Percentiles rank a stretch among this genome's conserved stretches.
Evolutionary conservation across 768 basidiomycete species (phyloP).

Genomic region (Kwoniella heveanensis): DNA sequence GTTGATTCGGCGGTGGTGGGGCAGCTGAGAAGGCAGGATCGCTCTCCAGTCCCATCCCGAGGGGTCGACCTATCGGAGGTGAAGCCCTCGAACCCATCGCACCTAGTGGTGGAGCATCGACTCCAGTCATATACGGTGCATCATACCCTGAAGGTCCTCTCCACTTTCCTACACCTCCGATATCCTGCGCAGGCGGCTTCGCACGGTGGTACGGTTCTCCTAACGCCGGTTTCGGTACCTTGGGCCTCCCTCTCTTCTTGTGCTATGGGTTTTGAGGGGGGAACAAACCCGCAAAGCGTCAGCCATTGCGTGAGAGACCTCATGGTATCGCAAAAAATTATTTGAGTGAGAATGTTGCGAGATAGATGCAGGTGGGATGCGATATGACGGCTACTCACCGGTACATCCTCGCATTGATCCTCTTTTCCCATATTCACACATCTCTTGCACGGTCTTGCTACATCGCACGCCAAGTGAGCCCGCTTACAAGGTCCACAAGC

Average conservation of each 20-base stretch:
- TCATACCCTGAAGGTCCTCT: constrained; percentile 25
- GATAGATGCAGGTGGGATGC: no score
- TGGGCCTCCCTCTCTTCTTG: constrained; percentile 49
- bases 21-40: constrained; percentile 12
- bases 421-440: constrained; percentile 48
- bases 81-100: constrained; percentile 2
- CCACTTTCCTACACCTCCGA: constrained; percentile 27
- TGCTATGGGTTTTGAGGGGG: constrained; percentile 26
- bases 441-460: constrained; percentile 43
- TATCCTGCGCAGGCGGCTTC: constrained; percentile 11
- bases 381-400: constrained; percentile 40
- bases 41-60: constrained; percentile 8
- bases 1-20: constrained; percentile 8
- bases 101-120: constrained; percentile 20
- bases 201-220: constrained; percentile 36
- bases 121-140: constrained; percentile 23
- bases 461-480: constrained; percentile 50
- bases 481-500: constrained; percentile 50
- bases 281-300: background rate
- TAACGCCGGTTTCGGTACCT: constrained; percentile 28
- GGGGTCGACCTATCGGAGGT: constrained; percentile 16
- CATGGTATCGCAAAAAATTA: no score
- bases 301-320: no score
- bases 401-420: constrained; percentile 47
- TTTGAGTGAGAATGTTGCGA: no score